These are phyloP conservation scores for Warburgia ugandensis DNA, from an alignment of 164 flowering plant genomes.

Conservation along the genomic window DNA sequence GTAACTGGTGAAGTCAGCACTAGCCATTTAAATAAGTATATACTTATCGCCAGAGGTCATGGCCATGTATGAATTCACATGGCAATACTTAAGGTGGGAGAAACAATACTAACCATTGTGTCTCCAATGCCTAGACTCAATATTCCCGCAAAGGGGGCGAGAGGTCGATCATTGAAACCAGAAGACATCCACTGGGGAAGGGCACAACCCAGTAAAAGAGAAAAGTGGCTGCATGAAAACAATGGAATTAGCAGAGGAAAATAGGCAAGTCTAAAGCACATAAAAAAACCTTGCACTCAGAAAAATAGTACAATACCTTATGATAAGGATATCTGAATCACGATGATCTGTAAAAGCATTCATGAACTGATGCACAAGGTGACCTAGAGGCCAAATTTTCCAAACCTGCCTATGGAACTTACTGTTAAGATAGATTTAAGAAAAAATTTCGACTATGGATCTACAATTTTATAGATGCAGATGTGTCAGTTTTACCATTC, in stretches of 20 bases:
- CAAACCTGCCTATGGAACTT: slow-evolving; percentile 56
- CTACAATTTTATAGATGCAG: not conserved
- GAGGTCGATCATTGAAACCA: slow-evolving; percentile 85
- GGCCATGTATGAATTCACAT: too few species aligned
- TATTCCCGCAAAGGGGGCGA: slow-evolving; percentile 96
- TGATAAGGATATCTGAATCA: slow-evolving; percentile 86
- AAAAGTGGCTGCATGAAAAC: slow-evolving; percentile 99
- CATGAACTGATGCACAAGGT: slow-evolving; percentile 77
- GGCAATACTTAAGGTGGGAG: too few species aligned
- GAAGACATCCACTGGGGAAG: slow-evolving; percentile 95
- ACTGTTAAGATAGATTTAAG: slow-evolving; percentile 6
- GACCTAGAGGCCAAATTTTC: slow-evolving; percentile 92
- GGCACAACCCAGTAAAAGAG: slow-evolving; percentile 95
- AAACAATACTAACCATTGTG: slow-evolving; percentile 64
- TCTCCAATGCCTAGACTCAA: slow-evolving; percentile 98
- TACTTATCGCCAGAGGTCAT: too few species aligned
- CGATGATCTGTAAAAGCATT: slow-evolving; percentile 98
- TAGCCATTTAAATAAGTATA: too few species aligned
- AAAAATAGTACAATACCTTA: slow-evolving; percentile 47
- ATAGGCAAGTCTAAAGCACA: too few species aligned
- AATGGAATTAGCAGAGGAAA: too few species aligned
- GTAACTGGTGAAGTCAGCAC: too few species aligned
- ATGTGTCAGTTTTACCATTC: too few species aligned
- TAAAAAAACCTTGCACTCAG: too few species aligned
- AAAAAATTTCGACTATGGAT: not conserved